These are phyloP conservation scores for Hypsizygus marmoreus DNA, from an alignment of 768 basidiomycete species.

Conservation along the genomic window DNA sequence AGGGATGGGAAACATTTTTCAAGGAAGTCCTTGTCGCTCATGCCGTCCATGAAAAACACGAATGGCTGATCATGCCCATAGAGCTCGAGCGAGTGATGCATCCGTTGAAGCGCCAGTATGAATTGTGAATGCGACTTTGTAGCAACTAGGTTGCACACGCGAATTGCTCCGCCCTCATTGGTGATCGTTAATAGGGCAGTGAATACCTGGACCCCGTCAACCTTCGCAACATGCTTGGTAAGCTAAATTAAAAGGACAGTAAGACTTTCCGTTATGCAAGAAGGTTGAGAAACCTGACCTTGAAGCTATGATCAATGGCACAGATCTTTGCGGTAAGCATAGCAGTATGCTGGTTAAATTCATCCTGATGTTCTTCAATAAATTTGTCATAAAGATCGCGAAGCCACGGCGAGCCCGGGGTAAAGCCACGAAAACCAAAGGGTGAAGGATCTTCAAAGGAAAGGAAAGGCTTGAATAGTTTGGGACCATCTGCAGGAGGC, in stretches of 20 bases:
- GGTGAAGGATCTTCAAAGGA: background rate
- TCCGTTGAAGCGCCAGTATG: slow-evolving; percentile 19
- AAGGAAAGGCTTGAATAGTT: slow-evolving; percentile 5
- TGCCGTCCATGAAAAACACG: slow-evolving; percentile 30
- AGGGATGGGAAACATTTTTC: slow-evolving; percentile 14
- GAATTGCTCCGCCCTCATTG: slow-evolving; percentile 28
- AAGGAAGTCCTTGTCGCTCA: slow-evolving; percentile 22
- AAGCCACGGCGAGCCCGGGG: slow-evolving; percentile 20
- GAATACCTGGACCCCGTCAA: slow-evolving; percentile 25
- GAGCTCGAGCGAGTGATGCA: slow-evolving; percentile 23
- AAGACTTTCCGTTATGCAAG: background rate
- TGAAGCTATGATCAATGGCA: slow-evolving; percentile 25
- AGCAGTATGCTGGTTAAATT: slow-evolving; percentile 25
- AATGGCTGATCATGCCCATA: slow-evolving; percentile 25
- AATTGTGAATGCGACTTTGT: slow-evolving; percentile 34
- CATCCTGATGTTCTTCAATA: slow-evolving; percentile 16
- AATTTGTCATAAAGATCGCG: slow-evolving; percentile 23
- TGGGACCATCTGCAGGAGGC: background rate
- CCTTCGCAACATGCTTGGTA: slow-evolving; percentile 23
- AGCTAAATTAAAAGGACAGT: slow-evolving; percentile 15
- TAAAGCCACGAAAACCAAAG: slow-evolving; percentile 21
- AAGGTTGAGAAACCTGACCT: slow-evolving; percentile 12
- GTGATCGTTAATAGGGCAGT: slow-evolving; percentile 23
- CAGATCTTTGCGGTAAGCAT: slow-evolving; percentile 18
- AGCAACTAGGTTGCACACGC: slow-evolving; percentile 21